Base-by-base conservation (phyloP, 2,329 filamentous ascomycete species). In the Fusarium liriodendri region DNA sequence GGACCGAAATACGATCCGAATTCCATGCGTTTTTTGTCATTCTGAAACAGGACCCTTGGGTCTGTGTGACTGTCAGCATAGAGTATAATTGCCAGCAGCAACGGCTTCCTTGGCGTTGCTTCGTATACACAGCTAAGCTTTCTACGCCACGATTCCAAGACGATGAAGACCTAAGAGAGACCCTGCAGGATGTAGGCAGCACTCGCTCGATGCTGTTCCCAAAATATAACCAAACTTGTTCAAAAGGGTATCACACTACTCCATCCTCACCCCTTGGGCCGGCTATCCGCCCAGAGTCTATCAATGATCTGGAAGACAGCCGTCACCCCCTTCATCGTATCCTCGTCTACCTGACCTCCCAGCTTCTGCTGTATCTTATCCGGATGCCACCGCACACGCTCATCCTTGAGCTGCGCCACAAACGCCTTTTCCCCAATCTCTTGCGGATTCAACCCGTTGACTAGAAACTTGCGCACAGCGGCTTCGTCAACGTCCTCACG, bases 341-440 rank as follows among this genome's bases (percentile, higher is more conserved):
- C 88, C 27, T 90, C 87, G 57, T 95, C 92, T 58, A 97, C 90
- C 68, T 90, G 85, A 0, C 89, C 90, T 4, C 95, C 94, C 69
- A 97, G 92, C 62, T 91, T 90, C 84, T 98, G 97, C 85, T 98
- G 95, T 65, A 98, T 93, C 86, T 98, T 99, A 84, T 99, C 97
- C 5, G 97, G 97, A 85, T 99, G 97, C 97, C 97, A 99, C 18
- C 95, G 89, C 20, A 98, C 92, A 61, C 97, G 90, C 85, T 99
- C 97, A 6, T 90, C 85, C 83, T 97, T 98, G 62, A 98, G 86
- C 67, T 82, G 84, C 9, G 85, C 82, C 22, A 86, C 80, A 60
- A 87, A 86, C 11, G 84, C 83, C 67, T 79, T 83, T 76, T 87
- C 85, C 22, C 86, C 86, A 3, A 85, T 76, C 3, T 84, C 83